Percentiles rank a stretch among this genome's conserved stretches.
Conservation (phyloP, 2,329 filamentous ascomycete genomes). For the Coniochaeta pulveracea region DNA sequence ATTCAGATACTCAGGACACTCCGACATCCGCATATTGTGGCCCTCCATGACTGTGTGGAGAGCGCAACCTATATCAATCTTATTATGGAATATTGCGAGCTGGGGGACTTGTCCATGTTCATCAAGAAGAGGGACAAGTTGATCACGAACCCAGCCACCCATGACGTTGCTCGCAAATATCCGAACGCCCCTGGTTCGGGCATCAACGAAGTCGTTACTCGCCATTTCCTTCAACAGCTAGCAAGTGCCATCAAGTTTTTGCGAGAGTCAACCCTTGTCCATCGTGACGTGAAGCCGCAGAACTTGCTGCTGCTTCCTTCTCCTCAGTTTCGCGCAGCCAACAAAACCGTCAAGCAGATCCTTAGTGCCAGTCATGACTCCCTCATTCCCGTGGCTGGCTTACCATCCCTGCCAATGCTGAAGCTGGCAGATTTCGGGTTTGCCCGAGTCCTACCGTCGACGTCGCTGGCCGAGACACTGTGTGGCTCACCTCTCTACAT, state of each 20-base stretch:
- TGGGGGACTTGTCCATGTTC: constrained; percentile 88
- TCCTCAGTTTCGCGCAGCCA: constrained; percentile 52
- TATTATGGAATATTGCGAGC: constrained; percentile 96
- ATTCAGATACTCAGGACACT: constrained; percentile 91
- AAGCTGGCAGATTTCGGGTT: constrained; percentile 99
- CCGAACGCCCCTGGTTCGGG: constrained; percentile 73
- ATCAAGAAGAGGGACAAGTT: constrained; percentile 89
- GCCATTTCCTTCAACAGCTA: constrained; percentile 93
- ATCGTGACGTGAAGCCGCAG: constrained; percentile 95
- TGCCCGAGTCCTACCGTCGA: constrained; percentile 79
- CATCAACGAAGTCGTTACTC: constrained; percentile 91
- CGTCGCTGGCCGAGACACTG: constrained; percentile 86
- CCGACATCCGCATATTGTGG: constrained; percentile 93
- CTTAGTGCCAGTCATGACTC: constrained; percentile 70
- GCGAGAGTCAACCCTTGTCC: constrained; percentile 74
- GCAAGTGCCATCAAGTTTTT: constrained; percentile 86
- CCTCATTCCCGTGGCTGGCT: constrained; percentile 66
- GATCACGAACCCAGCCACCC: constrained; percentile 66
- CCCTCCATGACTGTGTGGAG: constrained; percentile 89
- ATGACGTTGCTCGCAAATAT: constrained; percentile 88
- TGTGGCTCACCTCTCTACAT: constrained; percentile 97
- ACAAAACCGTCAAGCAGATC: constrained; percentile 54
- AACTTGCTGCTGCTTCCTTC: constrained; percentile 87
- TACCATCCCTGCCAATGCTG: constrained; percentile 82
- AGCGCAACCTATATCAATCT: constrained; percentile 82